Percentiles rank a stretch among this genome's conserved stretches.
Evolutionary conservation across 1,139 yeast genomes (phyloP).

Genomic region (Eremothecium cymbalariae): DNA sequence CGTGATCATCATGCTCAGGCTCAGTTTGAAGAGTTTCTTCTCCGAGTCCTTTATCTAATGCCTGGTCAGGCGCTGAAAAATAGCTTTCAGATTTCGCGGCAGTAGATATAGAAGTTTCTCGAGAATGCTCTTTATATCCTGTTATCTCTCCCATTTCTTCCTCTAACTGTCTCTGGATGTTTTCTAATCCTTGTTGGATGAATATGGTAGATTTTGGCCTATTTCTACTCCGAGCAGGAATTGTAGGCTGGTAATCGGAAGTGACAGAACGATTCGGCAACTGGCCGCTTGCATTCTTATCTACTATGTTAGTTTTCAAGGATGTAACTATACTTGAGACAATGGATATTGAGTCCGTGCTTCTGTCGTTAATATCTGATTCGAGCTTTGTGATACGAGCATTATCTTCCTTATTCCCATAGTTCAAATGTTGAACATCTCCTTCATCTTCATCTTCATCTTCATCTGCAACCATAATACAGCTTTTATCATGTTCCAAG

Average conservation of each 20-base stretch:
- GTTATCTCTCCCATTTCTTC: slow-evolving; percentile 9
- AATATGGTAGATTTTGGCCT: slow-evolving; percentile 27
- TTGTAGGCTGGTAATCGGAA: slow-evolving; percentile 23
- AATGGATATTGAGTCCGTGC: slow-evolving; percentile 18
- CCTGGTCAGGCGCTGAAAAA: slow-evolving; percentile 18
- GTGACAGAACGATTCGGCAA: slow-evolving; percentile 21
- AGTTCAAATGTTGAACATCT: slow-evolving; percentile 3
- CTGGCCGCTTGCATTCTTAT: slow-evolving; percentile 11
- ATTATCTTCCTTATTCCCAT: slow-evolving; percentile 9
- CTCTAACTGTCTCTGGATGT: slow-evolving; percentile 13
- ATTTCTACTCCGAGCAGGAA: slow-evolving; percentile 29
- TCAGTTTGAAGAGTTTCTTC: not conserved
- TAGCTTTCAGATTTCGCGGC: slow-evolving; percentile 19
- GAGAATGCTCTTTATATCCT: slow-evolving; percentile 3
- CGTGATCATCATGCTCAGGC: too few relatives aligned
- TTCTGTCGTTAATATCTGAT: not conserved
- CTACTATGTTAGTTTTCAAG: slow-evolving; percentile 14
- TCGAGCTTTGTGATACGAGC: slow-evolving; percentile 6
- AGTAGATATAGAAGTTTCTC: slow-evolving; percentile 11
- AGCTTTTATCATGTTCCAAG: not conserved
- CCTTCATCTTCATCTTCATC: slow-evolving; percentile 2
- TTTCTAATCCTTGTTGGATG: slow-evolving; percentile 19
- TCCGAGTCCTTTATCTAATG: not conserved
- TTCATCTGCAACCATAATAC: not conserved
- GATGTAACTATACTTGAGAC: slow-evolving; percentile 25